These are phyloP conservation scores for Erodium texanum DNA, from an alignment of 441 rosid species.

Conservation along the genomic window DNA sequence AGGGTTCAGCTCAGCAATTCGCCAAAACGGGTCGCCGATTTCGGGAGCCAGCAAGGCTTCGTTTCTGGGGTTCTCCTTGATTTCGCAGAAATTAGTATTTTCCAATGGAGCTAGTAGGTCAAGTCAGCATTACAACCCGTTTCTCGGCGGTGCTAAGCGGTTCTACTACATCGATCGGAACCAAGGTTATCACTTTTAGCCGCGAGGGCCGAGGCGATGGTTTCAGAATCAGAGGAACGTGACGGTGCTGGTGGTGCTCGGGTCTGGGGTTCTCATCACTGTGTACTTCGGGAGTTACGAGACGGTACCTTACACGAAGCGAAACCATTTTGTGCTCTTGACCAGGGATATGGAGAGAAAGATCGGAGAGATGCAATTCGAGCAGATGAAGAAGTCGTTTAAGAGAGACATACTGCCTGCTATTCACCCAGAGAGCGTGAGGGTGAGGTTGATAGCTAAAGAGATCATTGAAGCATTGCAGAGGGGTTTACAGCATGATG, in stretches of 20 bases:
- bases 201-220: conserved; percentile 64
- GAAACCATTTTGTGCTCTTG: conserved; percentile 72
- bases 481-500: conserved; percentile 62
- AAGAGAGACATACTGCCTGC: conserved; percentile 72
- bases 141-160: conserved; percentile 31
- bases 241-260: conserved; percentile 40
- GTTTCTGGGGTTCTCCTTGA: conserved; percentile 31
- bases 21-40: conserved; percentile 21
- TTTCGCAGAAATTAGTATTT: conserved; percentile 29
- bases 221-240: conserved; percentile 50
- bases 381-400: conserved; percentile 43
- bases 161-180: conserved; percentile 63
- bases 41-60: conserved; percentile 25
- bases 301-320: conserved; percentile 74
- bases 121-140: conserved; percentile 20
- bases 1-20: conserved; percentile 26
- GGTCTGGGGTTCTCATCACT: conserved; percentile 55
- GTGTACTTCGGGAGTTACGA: conserved; percentile 65
- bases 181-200: conserved; percentile 58
- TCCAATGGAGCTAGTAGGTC: conserved; percentile 13
- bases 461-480: conserved; percentile 69
- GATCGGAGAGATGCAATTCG: conserved; percentile 61
- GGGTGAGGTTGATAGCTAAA: conserved; percentile 60
- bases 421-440: conserved; percentile 73
- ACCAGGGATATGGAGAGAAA: conserved; percentile 54